These are phyloP conservation scores for Halophytophthora batemanensis DNA, from an alignment of 352 stramenopile genomes.

Conservation along the genomic window DNA sequence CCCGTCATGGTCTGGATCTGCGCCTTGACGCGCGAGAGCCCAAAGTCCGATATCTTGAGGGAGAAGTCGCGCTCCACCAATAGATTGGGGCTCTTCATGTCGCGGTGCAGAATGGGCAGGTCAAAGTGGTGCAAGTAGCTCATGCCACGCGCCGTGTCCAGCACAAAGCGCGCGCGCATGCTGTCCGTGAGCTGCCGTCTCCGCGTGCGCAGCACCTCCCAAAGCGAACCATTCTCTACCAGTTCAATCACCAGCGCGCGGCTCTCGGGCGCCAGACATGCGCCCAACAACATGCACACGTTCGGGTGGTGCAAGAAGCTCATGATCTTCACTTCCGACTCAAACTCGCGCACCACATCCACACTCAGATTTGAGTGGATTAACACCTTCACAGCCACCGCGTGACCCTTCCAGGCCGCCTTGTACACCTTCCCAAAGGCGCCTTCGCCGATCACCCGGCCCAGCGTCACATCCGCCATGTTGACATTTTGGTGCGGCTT, in stretches of 20 bases:
- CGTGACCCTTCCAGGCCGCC: slow-evolving; percentile 47
- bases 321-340: slow-evolving; percentile 85
- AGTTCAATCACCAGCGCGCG: slow-evolving; percentile 96
- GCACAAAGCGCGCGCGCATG: slow-evolving; percentile 56
- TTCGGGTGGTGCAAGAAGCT: slow-evolving; percentile 94
- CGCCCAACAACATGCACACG: slow-evolving; percentile 95
- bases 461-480: slow-evolving; percentile 55
- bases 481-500: slow-evolving; percentile 53
- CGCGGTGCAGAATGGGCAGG: slow-evolving; percentile 72
- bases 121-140: slow-evolving; percentile 83
- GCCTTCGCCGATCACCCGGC: slow-evolving; percentile 65
- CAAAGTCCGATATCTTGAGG: slow-evolving; percentile 84
- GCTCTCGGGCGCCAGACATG: slow-evolving; percentile 90
- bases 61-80: slow-evolving; percentile 70
- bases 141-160: slow-evolving; percentile 76
- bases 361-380: slow-evolving; percentile 66
- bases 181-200: slow-evolving; percentile 33
- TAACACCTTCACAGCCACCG: slow-evolving; percentile 77
- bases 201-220: slow-evolving; percentile 84
- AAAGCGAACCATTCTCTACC: slow-evolving; percentile 91
- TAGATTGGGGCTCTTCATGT: slow-evolving; percentile 82
- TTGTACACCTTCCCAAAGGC: slow-evolving; percentile 81
- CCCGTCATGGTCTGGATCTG: slow-evolving; percentile 91
- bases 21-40: slow-evolving; percentile 72
- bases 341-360: slow-evolving; percentile 71